Percentiles rank a stretch among this genome's conserved stretches.
phyloP scores from a whole-genome alignment of 1,284 basidiomycete genomes.

The Coniophora puteana region DNA sequence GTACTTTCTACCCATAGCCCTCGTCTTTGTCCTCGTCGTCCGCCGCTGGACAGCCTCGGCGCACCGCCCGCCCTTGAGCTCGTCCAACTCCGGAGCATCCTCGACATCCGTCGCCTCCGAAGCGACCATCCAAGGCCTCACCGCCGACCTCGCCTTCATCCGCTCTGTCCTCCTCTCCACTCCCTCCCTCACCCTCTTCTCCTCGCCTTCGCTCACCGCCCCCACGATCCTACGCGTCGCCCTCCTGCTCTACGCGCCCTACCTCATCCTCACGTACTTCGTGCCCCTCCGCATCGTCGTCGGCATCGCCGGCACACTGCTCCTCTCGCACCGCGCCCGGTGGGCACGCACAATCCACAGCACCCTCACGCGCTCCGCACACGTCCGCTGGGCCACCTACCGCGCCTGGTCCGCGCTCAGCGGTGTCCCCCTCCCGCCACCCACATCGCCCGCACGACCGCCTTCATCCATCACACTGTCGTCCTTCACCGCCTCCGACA shows the following conservation, averaged over 20 bases:
- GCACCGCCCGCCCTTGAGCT: too few species aligned
- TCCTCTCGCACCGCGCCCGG: constrained; percentile 62
- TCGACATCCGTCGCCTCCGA: constrained; percentile 48
- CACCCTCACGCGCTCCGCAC: constrained; percentile 60
- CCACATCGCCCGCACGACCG: constrained; percentile 26
- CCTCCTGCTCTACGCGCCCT: constrained; percentile 53
- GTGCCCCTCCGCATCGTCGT: constrained; percentile 58
- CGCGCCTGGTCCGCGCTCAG: constrained; percentile 45
- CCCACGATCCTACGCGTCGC: constrained; percentile 40
- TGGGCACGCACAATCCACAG: constrained; percentile 54
- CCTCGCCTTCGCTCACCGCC: constrained; percentile 24
- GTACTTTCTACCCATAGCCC: constrained; percentile 40
- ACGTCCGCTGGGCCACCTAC: constrained; percentile 58
- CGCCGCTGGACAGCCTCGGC: constrained; percentile 27
- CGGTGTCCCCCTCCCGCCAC: constrained; percentile 46
- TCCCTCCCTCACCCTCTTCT: constrained; percentile 12
- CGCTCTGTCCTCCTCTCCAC: constrained; percentile 44
- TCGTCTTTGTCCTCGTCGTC: constrained; percentile 31
- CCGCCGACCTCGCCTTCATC: constrained; percentile 55
- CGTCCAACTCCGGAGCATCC: constrained; percentile 14
- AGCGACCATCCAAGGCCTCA: constrained; percentile 50
- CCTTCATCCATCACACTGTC: constrained; percentile 31
- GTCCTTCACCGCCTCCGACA: constrained; percentile 8
- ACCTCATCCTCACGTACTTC: constrained; percentile 51
- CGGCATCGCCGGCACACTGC: constrained; percentile 53